Conservation (phyloP, 257 asterid genomes). For the Solanum appendiculatum region DNA sequence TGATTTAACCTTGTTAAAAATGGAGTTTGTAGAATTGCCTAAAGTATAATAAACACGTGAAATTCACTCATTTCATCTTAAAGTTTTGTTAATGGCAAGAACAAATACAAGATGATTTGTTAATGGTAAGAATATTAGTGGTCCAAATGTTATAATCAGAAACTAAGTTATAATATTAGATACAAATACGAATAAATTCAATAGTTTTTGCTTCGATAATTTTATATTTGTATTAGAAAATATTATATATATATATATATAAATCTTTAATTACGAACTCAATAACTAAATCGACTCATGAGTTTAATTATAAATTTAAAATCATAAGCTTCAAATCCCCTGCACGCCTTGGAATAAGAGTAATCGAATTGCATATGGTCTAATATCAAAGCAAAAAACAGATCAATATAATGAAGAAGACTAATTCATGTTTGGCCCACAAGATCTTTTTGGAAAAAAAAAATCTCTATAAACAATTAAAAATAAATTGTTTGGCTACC, state of each 20-base stretch:
- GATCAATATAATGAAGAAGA: background rate
- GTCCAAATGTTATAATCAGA: background rate
- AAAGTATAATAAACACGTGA: background rate
- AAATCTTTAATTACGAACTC: background rate
- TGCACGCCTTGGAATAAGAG: background rate
- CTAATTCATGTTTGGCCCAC: background rate
- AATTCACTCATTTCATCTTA: background rate
- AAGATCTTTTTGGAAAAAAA: background rate
- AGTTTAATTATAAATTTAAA: fast-evolving
- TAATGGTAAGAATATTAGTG: no score
- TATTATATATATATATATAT: background rate
- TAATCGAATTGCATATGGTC: background rate
- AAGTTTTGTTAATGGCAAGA: background rate
- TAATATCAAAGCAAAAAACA: background rate
- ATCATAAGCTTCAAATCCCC: background rate
- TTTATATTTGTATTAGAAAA: fast-evolving
- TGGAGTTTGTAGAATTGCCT: background rate
- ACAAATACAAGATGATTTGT: no score
- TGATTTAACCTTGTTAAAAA: background rate
- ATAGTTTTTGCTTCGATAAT: background rate
- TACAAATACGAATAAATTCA: fast-evolving
- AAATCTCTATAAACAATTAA: background rate
- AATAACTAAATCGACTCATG: background rate
- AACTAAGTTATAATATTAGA: background rate
- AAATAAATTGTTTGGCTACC: background rate